Evolutionary conservation across 768 basidiomycete genomes (phyloP).

Genomic region (Lactifluus hygrophoroides): DNA sequence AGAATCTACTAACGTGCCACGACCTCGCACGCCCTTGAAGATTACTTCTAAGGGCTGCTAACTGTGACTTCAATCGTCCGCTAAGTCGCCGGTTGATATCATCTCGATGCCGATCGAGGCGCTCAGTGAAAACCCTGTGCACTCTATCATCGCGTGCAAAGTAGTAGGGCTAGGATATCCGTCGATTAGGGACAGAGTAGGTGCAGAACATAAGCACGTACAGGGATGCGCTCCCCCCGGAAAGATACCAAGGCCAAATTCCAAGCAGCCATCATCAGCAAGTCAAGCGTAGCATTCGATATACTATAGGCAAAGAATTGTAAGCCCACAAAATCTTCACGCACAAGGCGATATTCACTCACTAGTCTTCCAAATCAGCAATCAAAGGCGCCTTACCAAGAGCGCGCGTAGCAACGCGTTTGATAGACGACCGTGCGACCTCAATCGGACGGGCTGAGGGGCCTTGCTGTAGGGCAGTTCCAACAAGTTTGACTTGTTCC

Average conservation of each 20-base stretch:
- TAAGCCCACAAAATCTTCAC: background rate
- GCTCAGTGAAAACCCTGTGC: constrained; percentile 56
- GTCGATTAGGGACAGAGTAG: background rate
- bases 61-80: constrained; percentile 61
- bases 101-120: constrained; percentile 29
- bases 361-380: constrained; percentile 87
- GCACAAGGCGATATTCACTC: constrained; percentile 43
- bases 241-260: constrained; percentile 50
- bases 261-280: constrained; percentile 81
- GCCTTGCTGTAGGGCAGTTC: constrained; percentile 60
- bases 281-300: constrained; percentile 82
- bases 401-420: constrained; percentile 82
- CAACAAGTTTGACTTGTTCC: constrained; percentile 56
- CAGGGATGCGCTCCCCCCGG: constrained; percentile 62
- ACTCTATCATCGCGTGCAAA: constrained; percentile 92
- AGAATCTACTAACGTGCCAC: constrained; percentile 16
- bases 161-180: constrained; percentile 53
- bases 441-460: constrained; percentile 66
- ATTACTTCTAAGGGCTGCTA: constrained; percentile 39
- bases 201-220: constrained; percentile 29
- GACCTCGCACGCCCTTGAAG: constrained; percentile 17
- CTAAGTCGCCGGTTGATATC: constrained; percentile 41
- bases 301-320: constrained; percentile 37
- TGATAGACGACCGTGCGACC: constrained; percentile 65
- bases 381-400: constrained; percentile 71